Base-by-base conservation (phyloP, 257 asterid genomes). In the Penstemon eatonii region DNA sequence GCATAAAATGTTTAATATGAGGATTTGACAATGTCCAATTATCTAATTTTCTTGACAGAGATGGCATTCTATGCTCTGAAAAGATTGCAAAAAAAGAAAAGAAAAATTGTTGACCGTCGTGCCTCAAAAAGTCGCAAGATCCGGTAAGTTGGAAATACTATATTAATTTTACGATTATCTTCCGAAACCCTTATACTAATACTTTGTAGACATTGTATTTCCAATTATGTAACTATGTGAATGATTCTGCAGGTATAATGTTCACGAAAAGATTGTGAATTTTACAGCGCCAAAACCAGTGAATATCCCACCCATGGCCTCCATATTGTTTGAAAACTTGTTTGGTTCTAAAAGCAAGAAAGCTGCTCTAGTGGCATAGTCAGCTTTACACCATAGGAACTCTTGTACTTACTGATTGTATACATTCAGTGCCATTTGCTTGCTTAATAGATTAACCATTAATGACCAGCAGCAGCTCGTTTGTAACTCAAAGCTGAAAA, bases 41-140 rank as follows among this genome's bases (percentile, higher is more conserved):
- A 63, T 33, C 15, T 60, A 12, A 7, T 12, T 4, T 69, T 56
- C 33, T 56, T 42, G 58, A 59, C 96, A 94, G 97, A 91, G 82
- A 69, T 75, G 67, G 97, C 96, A 18, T 87, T 80, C 73, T 87
- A 89, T 73, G 95, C 99, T 37, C 66, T 87, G 49, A 94, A 86
- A 75, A 78, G 96, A 76, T 47, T 83, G 73, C 94, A 88, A 70
- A 73, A 89, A 2, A 94, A 94, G 96, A 94, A 94, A 78, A 79
- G 97, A 71, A 94, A 94, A 80, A 69, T 87, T 18, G 97, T 91
- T 39, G 97, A 94, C 53, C 85, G 97, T 0, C 96, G 95, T 43
- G 96, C 99, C 58, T 94, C 99, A 37, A 90, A 94, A 84, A 85
- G 91, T 83, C 96, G 97, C 49, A 94, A 90, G 89, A 94, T 94